Evolutionary conservation across 73 alveolate genomes (phyloP).

Genomic region (Tetrahymena borealis): DNA sequence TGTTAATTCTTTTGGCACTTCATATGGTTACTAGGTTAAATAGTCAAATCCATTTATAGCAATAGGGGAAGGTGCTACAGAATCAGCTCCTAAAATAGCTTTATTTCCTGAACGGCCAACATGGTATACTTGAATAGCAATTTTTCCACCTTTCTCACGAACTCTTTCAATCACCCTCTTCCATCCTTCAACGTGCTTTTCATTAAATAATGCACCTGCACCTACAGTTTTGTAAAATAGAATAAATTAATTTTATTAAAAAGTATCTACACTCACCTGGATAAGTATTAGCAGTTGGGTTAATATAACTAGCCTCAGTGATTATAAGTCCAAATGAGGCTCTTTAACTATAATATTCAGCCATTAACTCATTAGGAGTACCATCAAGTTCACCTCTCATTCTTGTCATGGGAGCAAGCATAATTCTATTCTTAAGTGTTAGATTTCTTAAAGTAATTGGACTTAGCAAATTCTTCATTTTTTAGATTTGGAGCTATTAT

Average conservation of each 20-base stretch:
- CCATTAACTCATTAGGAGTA: slow-evolving; percentile 13
- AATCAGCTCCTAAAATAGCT: slow-evolving; percentile 5
- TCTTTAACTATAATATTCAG: slow-evolving; percentile 25
- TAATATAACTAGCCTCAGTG: slow-evolving; percentile 10
- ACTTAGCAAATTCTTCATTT: slow-evolving; percentile 9
- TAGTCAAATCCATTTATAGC: slow-evolving; percentile 6
- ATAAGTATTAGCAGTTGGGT: slow-evolving; percentile 9
- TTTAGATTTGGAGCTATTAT: no score
- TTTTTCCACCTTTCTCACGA: slow-evolving; percentile 33
- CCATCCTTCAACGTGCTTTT: slow-evolving; percentile 38
- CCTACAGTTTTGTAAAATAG: no score
- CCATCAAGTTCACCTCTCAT: slow-evolving; percentile 18
- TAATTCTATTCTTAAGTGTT: slow-evolving; percentile 8
- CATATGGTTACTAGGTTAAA: neutral
- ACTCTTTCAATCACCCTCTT: slow-evolving; percentile 20
- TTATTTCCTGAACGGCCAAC: slow-evolving; percentile 42
- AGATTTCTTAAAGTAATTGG: slow-evolving; percentile 35
- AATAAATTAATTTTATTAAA: no score
- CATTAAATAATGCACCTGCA: slow-evolving; percentile 7
- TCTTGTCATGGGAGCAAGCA: slow-evolving; percentile 38
- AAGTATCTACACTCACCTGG: slow-evolving; percentile 4
- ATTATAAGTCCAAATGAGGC: slow-evolving; percentile 26
- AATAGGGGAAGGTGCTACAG: slow-evolving; percentile 27
- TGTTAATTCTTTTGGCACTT: neutral
- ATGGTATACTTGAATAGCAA: slow-evolving; percentile 28